A percentile compares a stretch with the other conserved stretches of the same genome.
phyloP scores from a whole-genome alignment of 805 yeast genomes.

The Saccharomyces jurei region DNA sequence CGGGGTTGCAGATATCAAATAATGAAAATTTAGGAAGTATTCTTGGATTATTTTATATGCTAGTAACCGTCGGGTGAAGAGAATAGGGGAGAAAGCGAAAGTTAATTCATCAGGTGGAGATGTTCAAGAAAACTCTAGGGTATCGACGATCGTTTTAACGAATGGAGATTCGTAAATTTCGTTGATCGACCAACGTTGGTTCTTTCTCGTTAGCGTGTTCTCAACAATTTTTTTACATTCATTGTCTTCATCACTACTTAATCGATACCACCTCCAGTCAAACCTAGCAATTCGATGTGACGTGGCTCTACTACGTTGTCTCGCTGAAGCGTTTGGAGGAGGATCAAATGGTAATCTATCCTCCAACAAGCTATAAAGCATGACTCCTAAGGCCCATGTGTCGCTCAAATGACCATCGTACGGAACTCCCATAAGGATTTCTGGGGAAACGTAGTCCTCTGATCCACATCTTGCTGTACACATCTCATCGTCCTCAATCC shows the following conservation, averaged over 20 bases:
- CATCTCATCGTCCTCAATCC: slow-evolving; percentile 50
- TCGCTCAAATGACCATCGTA: slow-evolving; percentile 90
- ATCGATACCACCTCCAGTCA: slow-evolving; percentile 78
- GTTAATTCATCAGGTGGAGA: neutral
- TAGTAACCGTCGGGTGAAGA: neutral
- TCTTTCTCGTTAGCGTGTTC: slow-evolving; percentile 25
- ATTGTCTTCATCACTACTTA: slow-evolving; percentile 31
- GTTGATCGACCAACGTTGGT: slow-evolving; percentile 23
- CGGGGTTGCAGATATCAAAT: neutral
- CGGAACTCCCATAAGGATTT: slow-evolving; percentile 77
- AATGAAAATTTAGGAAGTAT: neutral
- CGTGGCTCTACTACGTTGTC: slow-evolving; percentile 35
- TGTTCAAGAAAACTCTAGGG: slow-evolving; percentile 4
- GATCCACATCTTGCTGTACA: slow-evolving; percentile 90
- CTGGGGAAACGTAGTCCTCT: slow-evolving; percentile 95
- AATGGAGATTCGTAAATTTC: slow-evolving; percentile 19
- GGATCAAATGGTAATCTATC: slow-evolving; percentile 88
- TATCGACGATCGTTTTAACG: slow-evolving; percentile 8
- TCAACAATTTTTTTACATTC: slow-evolving; percentile 25
- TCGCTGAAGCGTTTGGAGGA: slow-evolving; percentile 45
- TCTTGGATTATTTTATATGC: neutral
- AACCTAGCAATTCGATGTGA: slow-evolving; percentile 88
- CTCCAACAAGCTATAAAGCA: slow-evolving; percentile 78
- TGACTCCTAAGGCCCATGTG: slow-evolving; percentile 91
- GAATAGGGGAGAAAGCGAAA: neutral